Evolutionary conservation across 805 yeast genomes (phyloP), one percentile per base, ranked within the genome.

Genomic region (Ogataea polymorpha): DNA sequence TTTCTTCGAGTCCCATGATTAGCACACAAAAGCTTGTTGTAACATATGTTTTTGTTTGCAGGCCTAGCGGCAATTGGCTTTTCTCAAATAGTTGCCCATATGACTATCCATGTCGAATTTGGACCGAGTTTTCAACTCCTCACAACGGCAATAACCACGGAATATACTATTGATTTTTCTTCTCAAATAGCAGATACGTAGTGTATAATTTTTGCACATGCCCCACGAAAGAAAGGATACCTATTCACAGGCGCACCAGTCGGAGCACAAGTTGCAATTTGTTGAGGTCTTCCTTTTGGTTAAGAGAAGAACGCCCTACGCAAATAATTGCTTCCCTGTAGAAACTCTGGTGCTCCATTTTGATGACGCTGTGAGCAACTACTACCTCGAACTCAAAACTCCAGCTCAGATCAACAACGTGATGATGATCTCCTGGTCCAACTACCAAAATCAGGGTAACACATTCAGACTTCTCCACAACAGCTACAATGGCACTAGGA

Each of bases 261-360:
- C 49, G 4, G 48, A 50, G 15, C 68, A 61, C 41, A 53, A 52
- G 23, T 37, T 68, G 32, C 49, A 55, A 11, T 67, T 66, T 37
- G 69, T 68, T 17, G 72, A 70, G 41, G 46, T 66, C 33, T 55
- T 69, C 17, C 75, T 70, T 45, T 63, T 74, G 24, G 74, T 70
- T 45, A 74, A 70, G 45, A 67, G 66, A 43, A 60, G 75, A 44
- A 66, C 74, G 1, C 64, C 72, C 14, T 70, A 70, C 48, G 54
- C 56, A 3, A 27, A 59, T 6, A 69, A 70, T 44, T 42, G 59
- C 23, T 55, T 63, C 24, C 68, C 71, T 26, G 49, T 55, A 28
- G 67, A 58, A 41, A 52, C 51, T 29, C 33, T 57, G 28, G 52
- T 52, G 12, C 45, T 58, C 13, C 53, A 53, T 35, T 63, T 66